Percentiles rank a stretch among this genome's conserved stretches.
Conservation (phyloP, 1,284 basidiomycete genomes). For the Trametes hirsuta region DNA sequence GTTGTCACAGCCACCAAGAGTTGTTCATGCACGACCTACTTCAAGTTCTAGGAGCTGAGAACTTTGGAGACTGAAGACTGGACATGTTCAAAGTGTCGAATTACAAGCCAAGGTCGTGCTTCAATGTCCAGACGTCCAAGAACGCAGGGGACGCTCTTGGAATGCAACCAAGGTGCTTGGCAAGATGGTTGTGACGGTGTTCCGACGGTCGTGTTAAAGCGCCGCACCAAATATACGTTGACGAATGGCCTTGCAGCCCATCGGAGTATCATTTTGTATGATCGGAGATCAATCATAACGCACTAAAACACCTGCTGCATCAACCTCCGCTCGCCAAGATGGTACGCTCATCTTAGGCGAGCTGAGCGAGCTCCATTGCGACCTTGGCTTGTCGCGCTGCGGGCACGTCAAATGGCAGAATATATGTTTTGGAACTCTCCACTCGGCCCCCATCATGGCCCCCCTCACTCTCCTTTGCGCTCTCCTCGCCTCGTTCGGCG, state of each 20-base stretch:
- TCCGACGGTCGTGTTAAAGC: background rate
- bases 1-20: no score
- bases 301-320: background rate
- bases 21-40: no score
- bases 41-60: no score
- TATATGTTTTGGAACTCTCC: background rate
- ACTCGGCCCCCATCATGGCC: conserved; percentile 17
- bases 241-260: background rate
- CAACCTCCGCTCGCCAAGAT: conserved; percentile 6
- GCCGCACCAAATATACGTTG: background rate
- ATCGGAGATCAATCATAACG: background rate
- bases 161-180: conserved; percentile 15
- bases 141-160: conserved; percentile 4
- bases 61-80: no score
- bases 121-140: background rate
- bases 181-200: conserved; percentile 3
- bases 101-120: background rate
- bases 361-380: background rate
- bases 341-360: background rate
- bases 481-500: conserved; percentile 23
- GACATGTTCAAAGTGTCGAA: background rate
- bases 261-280: background rate
- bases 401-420: background rate
- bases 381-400: conserved; percentile 1
- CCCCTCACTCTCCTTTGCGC: conserved; percentile 28